Percentiles rank a stretch among this genome's conserved stretches.
Evolutionary conservation across 768 basidiomycete genomes (phyloP).

Genomic region (Coprinellus micaceus): DNA sequence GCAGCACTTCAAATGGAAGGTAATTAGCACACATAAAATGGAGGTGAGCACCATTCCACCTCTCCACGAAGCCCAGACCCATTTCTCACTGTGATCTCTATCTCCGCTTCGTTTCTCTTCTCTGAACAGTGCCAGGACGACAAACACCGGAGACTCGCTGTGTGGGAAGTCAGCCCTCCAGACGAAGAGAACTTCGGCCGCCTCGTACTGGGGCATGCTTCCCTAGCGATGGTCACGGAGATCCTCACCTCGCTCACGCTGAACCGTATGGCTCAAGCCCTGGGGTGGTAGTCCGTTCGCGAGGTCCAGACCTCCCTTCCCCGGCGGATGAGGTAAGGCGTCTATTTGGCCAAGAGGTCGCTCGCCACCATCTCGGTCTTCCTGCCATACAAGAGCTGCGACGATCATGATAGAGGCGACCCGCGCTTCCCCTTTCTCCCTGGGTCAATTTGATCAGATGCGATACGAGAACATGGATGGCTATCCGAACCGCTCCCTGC

Average conservation of each 20-base stretch:
- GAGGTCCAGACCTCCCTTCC: not conserved
- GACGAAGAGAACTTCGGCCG: slow-evolving; percentile 56
- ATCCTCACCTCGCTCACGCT: slow-evolving; percentile 72
- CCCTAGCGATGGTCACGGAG: slow-evolving; percentile 66
- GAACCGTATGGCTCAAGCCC: slow-evolving; percentile 62
- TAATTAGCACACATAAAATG: slow-evolving; percentile 51
- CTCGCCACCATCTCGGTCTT: not conserved
- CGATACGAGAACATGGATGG: too few relatives aligned
- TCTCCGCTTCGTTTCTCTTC: not conserved
- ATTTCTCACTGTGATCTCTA: not conserved
- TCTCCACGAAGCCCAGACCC: not conserved
- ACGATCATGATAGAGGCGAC: too few relatives aligned
- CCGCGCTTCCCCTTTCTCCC: too few relatives aligned
- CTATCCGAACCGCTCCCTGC: too few relatives aligned
- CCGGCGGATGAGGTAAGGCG: too few relatives aligned
- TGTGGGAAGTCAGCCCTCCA: slow-evolving; percentile 63
- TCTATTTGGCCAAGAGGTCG: not conserved
- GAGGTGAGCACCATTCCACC: slow-evolving; percentile 47
- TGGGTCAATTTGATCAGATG: too few relatives aligned
- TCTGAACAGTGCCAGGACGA: slow-evolving; percentile 57
- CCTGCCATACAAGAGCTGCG: too few relatives aligned
- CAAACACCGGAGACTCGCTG: slow-evolving; percentile 50
- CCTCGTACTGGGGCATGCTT: slow-evolving; percentile 54
- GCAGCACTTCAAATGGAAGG: slow-evolving; percentile 73
- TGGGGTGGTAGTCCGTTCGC: slow-evolving; percentile 45